phyloP scores from a whole-genome alignment of 2,329 filamentous ascomycete species.

The Lithohypha guttulata region DNA sequence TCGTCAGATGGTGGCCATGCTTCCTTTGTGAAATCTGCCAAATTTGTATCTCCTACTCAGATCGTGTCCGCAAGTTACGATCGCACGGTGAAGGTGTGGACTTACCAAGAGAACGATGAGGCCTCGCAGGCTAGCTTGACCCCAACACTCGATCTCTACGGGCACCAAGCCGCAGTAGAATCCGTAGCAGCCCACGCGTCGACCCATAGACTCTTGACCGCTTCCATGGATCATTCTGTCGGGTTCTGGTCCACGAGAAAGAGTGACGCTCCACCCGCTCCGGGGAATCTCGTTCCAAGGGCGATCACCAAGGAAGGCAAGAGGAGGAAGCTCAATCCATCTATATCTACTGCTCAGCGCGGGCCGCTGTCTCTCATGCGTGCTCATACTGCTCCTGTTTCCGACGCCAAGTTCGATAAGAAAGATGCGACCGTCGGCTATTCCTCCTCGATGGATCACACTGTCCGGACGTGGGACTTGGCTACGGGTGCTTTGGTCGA shows the following conservation, averaged over 20 bases:
- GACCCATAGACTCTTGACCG: slow-evolving; percentile 70
- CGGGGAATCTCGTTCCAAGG: slow-evolving; percentile 54
- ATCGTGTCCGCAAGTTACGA: slow-evolving; percentile 77
- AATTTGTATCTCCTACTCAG: slow-evolving; percentile 67
- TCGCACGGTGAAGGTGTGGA: slow-evolving; percentile 79
- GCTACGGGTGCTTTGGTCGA: slow-evolving; percentile 69
- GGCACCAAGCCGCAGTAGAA: slow-evolving; percentile 66
- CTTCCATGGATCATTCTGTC: slow-evolving; percentile 69
- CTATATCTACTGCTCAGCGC: slow-evolving; percentile 54
- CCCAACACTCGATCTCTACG: slow-evolving; percentile 70
- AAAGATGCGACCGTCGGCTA: slow-evolving; percentile 81
- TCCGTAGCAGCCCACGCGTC: slow-evolving; percentile 52
- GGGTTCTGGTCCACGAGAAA: slow-evolving; percentile 85
- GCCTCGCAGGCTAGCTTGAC: slow-evolving; percentile 53
- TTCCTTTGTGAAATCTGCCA: slow-evolving; percentile 68
- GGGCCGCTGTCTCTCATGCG: slow-evolving; percentile 66
- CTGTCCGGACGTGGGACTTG: slow-evolving; percentile 80
- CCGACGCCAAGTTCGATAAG: slow-evolving; percentile 73
- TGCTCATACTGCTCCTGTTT: slow-evolving; percentile 63
- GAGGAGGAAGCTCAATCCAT: slow-evolving; percentile 59
- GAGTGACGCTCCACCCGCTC: slow-evolving; percentile 61
- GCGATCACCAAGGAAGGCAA: slow-evolving; percentile 56
- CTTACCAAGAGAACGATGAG: slow-evolving; percentile 60
- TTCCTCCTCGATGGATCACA: slow-evolving; percentile 83
- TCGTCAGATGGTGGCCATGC: slow-evolving; percentile 61